Conservation (phyloP, 1,284 basidiomycete species). For the Tetrapyrgos nigripes region DNA sequence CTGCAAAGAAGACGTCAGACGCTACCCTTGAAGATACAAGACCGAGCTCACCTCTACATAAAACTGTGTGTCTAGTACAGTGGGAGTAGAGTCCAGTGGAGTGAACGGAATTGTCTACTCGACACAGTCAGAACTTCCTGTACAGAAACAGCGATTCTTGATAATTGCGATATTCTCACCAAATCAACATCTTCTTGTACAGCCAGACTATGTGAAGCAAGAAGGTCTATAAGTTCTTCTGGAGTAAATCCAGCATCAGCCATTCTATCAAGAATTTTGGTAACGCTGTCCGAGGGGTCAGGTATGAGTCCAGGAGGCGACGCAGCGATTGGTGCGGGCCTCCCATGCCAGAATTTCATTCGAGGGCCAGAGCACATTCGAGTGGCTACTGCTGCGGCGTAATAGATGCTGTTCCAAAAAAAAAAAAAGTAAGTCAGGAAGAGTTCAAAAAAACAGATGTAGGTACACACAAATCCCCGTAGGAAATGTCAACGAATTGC, state of each 20-base stretch:
- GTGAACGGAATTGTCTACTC: conserved; percentile 24
- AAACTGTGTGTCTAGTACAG: conserved; percentile 35
- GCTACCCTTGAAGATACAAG: neutral
- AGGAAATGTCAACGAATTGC: neutral
- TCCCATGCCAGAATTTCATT: neutral
- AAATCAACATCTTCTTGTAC: conserved; percentile 2
- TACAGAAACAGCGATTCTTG: neutral
- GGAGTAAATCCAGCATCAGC: neutral
- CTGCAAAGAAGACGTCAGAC: neutral
- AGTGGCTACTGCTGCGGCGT: neutral
- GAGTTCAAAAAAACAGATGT: neutral
- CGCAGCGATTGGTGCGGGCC: neutral
- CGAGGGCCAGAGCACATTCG: neutral
- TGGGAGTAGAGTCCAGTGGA: conserved; percentile 37
- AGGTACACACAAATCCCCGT: neutral
- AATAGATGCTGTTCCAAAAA: neutral
- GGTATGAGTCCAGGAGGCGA: neutral
- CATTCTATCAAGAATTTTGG: conserved; percentile 2
- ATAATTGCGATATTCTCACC: neutral
- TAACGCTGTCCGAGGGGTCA: neutral
- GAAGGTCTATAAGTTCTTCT: neutral
- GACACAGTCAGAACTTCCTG: neutral
- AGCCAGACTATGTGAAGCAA: conserved; percentile 2
- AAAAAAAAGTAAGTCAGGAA: neutral
- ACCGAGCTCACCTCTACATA: conserved; percentile 32